phyloP scores from a whole-genome alignment of 2,329 filamentous ascomycete species.

The Scedosporium apiospermum region DNA sequence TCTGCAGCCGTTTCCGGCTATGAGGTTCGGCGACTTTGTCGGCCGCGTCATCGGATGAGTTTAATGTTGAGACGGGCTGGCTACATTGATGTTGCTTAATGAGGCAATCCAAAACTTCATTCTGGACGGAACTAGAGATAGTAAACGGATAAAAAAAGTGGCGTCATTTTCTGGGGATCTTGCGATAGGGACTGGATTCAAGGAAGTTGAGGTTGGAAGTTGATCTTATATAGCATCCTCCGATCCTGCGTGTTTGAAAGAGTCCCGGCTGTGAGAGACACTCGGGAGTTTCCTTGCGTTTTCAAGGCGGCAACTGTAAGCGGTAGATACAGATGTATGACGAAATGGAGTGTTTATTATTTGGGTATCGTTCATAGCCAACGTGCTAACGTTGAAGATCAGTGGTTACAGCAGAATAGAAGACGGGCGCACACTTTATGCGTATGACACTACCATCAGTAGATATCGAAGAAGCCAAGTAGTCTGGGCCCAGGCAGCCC shows the following conservation, averaged over 20 bases:
- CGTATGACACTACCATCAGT: too few species aligned
- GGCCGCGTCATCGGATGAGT: background rate
- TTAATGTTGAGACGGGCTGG: background rate
- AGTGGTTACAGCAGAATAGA: background rate
- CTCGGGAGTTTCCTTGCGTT: background rate
- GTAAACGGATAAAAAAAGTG: background rate
- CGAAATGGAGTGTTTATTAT: background rate
- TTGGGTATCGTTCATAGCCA: background rate
- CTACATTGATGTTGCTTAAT: background rate
- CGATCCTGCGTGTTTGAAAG: background rate
- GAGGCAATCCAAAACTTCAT: background rate
- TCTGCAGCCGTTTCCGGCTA: background rate
- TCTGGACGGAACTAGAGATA: too few species aligned
- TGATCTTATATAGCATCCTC: background rate
- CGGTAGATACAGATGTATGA: background rate
- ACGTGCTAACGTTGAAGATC: background rate
- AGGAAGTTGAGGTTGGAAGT: background rate
- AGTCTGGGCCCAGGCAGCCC: too few species aligned
- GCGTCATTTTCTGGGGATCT: background rate
- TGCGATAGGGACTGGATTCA: background rate
- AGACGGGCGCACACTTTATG: background rate
- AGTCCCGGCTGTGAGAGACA: background rate
- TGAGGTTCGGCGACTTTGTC: background rate
- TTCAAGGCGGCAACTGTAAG: background rate
- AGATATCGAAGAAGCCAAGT: too few species aligned